Conservation (phyloP, 139 green algal genomes). For the Tetradesmus lagerheimii region DNA sequence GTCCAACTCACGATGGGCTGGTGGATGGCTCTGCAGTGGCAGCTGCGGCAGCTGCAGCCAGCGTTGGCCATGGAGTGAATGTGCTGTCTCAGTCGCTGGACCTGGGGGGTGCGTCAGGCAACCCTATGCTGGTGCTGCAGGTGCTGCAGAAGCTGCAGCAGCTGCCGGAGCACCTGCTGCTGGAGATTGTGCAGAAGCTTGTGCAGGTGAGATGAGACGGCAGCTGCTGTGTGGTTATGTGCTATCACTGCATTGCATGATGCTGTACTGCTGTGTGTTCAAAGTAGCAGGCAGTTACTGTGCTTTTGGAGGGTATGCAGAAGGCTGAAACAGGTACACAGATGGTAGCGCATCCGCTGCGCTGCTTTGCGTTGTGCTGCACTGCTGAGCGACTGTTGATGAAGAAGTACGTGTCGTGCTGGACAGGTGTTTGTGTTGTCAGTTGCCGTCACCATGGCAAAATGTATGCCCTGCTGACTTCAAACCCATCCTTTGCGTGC, state of each 20-base stretch:
- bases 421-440: too few relatives aligned
- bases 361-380: too few relatives aligned
- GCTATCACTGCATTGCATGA: background rate
- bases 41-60: slow-evolving; percentile 13
- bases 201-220: background rate
- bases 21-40: background rate
- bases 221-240: background rate
- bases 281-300: background rate
- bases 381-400: too few relatives aligned
- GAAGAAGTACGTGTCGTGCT: too few relatives aligned
- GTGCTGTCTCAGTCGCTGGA: background rate
- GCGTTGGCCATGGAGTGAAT: background rate
- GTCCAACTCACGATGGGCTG: background rate
- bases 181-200: slow-evolving; percentile 30
- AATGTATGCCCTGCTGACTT: background rate
- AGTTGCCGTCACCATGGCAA: too few relatives aligned
- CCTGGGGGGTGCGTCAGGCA: background rate
- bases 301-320: too few relatives aligned
- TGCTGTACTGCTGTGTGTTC: background rate
- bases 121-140: background rate
- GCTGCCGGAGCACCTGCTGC: slow-evolving; percentile 1
- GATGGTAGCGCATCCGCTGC: too few relatives aligned
- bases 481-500: background rate
- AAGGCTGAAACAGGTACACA: too few relatives aligned
- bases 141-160: slow-evolving; percentile 14